phyloP scores from a whole-genome alignment of 257 asterid species.

The Pogostemon cablin region DNA sequence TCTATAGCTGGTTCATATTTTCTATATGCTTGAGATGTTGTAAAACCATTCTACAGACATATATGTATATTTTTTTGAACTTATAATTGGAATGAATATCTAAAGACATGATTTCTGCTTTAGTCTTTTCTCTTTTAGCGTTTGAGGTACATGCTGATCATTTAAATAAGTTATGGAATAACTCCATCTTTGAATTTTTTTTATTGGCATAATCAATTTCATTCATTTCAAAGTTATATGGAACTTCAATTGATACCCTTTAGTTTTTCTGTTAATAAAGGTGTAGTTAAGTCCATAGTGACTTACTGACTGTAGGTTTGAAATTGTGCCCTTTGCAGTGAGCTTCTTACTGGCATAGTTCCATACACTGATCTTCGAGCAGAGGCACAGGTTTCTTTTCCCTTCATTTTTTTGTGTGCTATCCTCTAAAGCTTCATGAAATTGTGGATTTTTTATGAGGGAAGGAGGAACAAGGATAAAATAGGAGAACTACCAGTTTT shows the following conservation, averaged over 20 bases:
- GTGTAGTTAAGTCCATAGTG: constrained; percentile 10
- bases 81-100: constrained; percentile 6
- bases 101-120: not conserved
- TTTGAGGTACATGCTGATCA: not conserved
- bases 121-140: constrained; percentile 8
- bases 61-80: not conserved
- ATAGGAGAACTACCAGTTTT: not conserved
- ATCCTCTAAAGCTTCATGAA: constrained; percentile 18
- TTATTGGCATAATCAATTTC: constrained; percentile 8
- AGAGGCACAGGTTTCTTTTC: constrained; percentile 75
- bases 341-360: constrained; percentile 90
- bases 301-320: constrained; percentile 19
- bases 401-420: constrained; percentile 11
- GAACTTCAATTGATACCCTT: not conserved
- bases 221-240: not conserved
- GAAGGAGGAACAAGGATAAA: not conserved
- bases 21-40: constrained; percentile 10
- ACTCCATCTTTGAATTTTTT: constrained; percentile 20
- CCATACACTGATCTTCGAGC: constrained; percentile 98
- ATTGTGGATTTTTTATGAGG: not conserved
- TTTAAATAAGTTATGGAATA: constrained; percentile 16
- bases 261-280: not conserved
- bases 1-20: constrained; percentile 18
- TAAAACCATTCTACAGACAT: not conserved
- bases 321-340: constrained; percentile 58